phyloP scores from a whole-genome alignment of 2,329 filamentous ascomycete species.

The Arachnomyces sp. region DNA sequence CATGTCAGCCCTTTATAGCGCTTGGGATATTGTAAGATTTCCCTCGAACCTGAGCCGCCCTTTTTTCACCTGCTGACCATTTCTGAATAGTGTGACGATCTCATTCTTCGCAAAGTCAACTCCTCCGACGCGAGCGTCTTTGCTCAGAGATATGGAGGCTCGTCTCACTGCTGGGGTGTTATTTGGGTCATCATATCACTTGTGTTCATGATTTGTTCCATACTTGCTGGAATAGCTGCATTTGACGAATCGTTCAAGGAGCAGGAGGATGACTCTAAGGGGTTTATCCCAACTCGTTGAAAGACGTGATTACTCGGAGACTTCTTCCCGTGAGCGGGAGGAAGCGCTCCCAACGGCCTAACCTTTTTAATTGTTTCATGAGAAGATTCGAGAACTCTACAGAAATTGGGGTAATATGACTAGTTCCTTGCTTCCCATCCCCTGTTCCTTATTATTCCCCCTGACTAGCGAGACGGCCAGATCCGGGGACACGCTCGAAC shows the following conservation, averaged over 20 bases:
- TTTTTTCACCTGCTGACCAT: slow-evolving; percentile 7
- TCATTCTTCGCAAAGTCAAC: slow-evolving; percentile 74
- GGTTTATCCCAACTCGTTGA: slow-evolving; percentile 51
- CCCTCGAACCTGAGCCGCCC: neutral
- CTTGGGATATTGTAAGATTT: slow-evolving; percentile 64
- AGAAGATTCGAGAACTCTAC: too few species aligned
- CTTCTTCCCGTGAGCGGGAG: neutral
- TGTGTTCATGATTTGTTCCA: slow-evolving; percentile 62
- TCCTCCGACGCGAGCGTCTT: slow-evolving; percentile 73
- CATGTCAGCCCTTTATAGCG: slow-evolving; percentile 72
- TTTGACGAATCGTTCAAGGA: slow-evolving; percentile 64
- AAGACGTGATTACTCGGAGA: neutral
- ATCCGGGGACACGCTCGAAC: too few species aligned
- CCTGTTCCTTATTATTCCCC: too few species aligned
- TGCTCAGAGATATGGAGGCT: slow-evolving; percentile 68
- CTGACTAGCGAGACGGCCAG: too few species aligned
- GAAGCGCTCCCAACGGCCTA: too few species aligned
- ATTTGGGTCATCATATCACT: slow-evolving; percentile 70
- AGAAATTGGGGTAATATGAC: too few species aligned
- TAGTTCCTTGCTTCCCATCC: too few species aligned
- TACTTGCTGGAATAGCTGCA: slow-evolving; percentile 68
- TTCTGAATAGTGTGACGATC: slow-evolving; percentile 57
- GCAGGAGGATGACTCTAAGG: slow-evolving; percentile 61
- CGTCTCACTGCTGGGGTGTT: slow-evolving; percentile 72
- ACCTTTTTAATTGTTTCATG: too few species aligned